Base-by-base conservation (phyloP, 2,329 filamentous ascomycete species). In the Parastagonospora nodorum region DNA sequence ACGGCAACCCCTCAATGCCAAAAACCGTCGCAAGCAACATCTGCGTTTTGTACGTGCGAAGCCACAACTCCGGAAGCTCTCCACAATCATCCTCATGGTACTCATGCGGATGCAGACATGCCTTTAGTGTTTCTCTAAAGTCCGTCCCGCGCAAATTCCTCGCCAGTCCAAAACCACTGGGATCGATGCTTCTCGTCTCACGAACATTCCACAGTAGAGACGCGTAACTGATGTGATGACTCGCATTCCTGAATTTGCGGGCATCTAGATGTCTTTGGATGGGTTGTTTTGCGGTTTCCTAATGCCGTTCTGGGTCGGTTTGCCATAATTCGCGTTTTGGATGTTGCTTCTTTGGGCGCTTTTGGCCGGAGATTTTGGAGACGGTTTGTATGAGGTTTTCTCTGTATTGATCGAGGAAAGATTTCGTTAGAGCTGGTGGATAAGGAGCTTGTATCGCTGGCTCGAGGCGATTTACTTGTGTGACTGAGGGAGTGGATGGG, bases 271-370 rank as follows among this genome's bases (percentile, higher is more conserved):
- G 5, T 12, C 8, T 8, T 28, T 11, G 5, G 5, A 45, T 19
- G 2, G 14, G 27, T 11, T 9, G 19, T 6, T 12, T 15, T 8
- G 16, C 29, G 36, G 36, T 36, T 24, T 33, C 44, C 44, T 46
- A 46, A 16, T 46, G 29, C 44, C 36, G n/a, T 15, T 40, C 36
- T 14, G 44, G 44, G n/a, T 40, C 11, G 15, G 10, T 10, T 40
- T 41, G 36, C 36, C 36, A 46, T 2, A 10, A 4, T 27, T 40
- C 35, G 29, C 33, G 10, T 32, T 46, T n/a, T 11, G 10, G 44
- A 29, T 40, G 44, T 4, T 7, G 5, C 27, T 46, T 39, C 24
- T 32, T 38, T 5, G 9, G 12, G 14, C 29, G 27, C 11, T 40
- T 40, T 8, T 29, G 12, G 15, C 16, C 14, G 6, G 7, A 28